Conservation (phyloP, 495 filamentous ascomycete species). For the Rusavskia elegans region DNA sequence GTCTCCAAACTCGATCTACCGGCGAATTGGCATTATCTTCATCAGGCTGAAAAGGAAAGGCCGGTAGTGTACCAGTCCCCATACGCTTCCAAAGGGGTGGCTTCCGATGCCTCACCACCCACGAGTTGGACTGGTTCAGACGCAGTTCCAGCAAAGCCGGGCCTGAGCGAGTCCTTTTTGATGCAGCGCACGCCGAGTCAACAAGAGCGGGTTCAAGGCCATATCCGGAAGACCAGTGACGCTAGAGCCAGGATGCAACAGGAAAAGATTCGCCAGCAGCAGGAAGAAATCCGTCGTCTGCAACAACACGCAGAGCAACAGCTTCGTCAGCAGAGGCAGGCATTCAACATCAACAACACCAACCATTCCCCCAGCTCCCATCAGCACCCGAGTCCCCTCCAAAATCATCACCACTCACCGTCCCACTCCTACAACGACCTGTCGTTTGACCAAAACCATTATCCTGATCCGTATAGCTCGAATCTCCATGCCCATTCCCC, state of each 20-base stretch:
- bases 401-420: conserved; percentile 1
- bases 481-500: conserved; percentile 4
- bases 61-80: conserved; percentile 13
- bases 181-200: conserved; percentile 12
- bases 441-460: not conserved
- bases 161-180: conserved; percentile 12
- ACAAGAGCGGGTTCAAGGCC: conserved; percentile 7
- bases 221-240: conserved; percentile 5
- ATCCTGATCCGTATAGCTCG: conserved; percentile 3
- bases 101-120: conserved; percentile 5
- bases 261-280: conserved; percentile 3
- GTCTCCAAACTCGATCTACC: not conserved
- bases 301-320: not conserved
- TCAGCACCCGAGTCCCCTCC: not conserved
- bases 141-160: conserved; percentile 1
- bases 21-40: conserved; percentile 10
- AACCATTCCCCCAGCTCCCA: not conserved
- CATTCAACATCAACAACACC: conserved; percentile 2
- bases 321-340: conserved; percentile 1
- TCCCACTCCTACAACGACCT: conserved; percentile 5
- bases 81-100: conserved; percentile 9
- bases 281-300: conserved; percentile 1
- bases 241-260: conserved; percentile 7
- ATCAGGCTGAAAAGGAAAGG: conserved; percentile 11
- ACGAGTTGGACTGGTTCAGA: not conserved